Evolutionary conservation across 805 yeast species (phyloP), one percentile per base, ranked within the genome.

Genomic region (Sugiyamaella chiloensis): DNA sequence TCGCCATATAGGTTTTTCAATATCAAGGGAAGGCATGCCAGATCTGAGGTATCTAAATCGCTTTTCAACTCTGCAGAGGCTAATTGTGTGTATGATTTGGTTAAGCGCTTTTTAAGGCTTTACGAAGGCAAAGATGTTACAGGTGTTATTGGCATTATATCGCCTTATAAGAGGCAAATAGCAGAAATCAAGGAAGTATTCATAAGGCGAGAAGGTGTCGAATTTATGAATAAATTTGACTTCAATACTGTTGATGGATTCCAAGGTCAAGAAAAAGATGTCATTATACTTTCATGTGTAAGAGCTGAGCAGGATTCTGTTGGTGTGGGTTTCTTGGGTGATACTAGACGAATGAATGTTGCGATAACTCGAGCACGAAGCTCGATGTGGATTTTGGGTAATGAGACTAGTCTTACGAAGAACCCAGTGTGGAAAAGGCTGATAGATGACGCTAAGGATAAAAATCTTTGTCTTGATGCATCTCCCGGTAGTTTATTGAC

Each of bases 171-270:
- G 58, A 96, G 87, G 55, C 99, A 93, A 62, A 79, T 88, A 34
- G 59, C 73, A 29, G 68, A 74, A 1, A 60, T 93, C 48, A 78
- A 78, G 53, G 72, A 74, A 16, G 64, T 73, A 1, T 91, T 93
- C 59, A 63, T 68, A 4, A 69, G 70, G 12, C 69, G 70, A 46
- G 85, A 76, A 59, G 98, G 98, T 8, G 69, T 69, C 2, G 60
- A 69, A 2, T 83, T 91, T 27, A 63, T 75, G 16, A 73, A 77
- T 24, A 82, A 78, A 45, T 80, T 95, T 42, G 95, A 87, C 61
- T 89, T 93, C 68, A 89, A 90, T 61, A 88, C 99, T 0, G 89
- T 93, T 51, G 99, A 93, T 74, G 99, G 98, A 1, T 93, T 90
- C 63, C 99, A 89, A 70, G 97, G 96, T 54, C 98, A 93, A 66